Evolutionary conservation across 2,329 filamentous ascomycete species (phyloP).

Genomic region (Monosporascus cannonballus): DNA sequence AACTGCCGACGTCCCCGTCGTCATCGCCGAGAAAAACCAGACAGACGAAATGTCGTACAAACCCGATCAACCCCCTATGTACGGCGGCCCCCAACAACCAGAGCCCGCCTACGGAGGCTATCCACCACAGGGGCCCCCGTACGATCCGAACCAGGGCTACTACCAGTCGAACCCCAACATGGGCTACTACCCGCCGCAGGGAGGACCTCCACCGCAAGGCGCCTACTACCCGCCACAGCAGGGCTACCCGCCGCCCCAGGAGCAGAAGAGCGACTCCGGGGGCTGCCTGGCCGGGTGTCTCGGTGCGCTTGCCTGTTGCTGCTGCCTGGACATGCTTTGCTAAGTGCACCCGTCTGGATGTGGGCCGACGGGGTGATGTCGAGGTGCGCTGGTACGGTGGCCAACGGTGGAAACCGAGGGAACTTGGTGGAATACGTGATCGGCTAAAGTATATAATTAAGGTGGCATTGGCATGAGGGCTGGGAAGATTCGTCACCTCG

Average conservation of each 20-base stretch:
- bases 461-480: too few species aligned
- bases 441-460: too few species aligned
- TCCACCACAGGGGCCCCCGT: constrained; percentile 27
- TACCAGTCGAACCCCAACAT: constrained; percentile 20
- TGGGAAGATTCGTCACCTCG: too few species aligned
- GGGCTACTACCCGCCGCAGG: constrained; percentile 30
- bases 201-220: constrained; percentile 29
- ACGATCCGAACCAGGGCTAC: constrained; percentile 12
- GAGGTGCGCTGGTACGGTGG: neutral
- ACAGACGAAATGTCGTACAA: constrained; percentile 35
- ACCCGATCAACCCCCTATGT: constrained; percentile 44
- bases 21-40: constrained; percentile 1
- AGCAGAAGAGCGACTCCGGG: constrained; percentile 17
- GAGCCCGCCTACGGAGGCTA: constrained; percentile 8
- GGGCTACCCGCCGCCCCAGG: constrained; percentile 16
- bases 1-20: neutral
- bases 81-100: constrained; percentile 27
- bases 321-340: constrained; percentile 51
- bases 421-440: too few species aligned
- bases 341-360: constrained; percentile 24
- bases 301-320: constrained; percentile 50
- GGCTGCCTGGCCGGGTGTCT: constrained; percentile 39
- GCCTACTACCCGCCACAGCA: constrained; percentile 28
- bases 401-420: neutral
- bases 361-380: neutral